Evolutionary conservation across 257 asterid species (phyloP).

Genomic region (Prunella vulgaris): DNA sequence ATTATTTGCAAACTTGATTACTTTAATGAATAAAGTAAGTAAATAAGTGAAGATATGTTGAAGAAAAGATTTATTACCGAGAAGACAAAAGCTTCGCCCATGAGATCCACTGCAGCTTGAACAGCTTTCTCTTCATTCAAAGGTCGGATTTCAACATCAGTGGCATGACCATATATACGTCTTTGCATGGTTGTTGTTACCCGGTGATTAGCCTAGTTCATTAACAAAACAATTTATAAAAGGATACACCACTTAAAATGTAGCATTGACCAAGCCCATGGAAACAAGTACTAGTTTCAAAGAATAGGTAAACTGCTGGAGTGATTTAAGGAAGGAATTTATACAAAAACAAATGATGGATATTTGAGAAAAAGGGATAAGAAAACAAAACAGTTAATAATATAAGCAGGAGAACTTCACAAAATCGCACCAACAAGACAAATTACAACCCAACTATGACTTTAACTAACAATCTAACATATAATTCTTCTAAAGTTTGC

Average conservation of each 20-base stretch:
- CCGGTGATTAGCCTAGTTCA: constrained; percentile 76
- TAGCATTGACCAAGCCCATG: not conserved
- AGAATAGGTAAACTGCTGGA: not conserved
- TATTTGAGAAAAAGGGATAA: not conserved
- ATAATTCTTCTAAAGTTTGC: not conserved
- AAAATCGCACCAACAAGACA: not conserved
- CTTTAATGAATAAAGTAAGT: not conserved
- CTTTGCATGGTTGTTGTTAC: constrained; percentile 91
- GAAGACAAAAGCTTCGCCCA: constrained; percentile 85
- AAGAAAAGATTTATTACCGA: constrained; percentile 45
- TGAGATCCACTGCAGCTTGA: constrained; percentile 87
- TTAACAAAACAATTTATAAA: not conserved
- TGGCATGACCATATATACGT: constrained; percentile 85
- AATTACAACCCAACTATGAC: too few relatives aligned
- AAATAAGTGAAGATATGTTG: constrained; percentile 6
- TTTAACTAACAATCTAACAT: too few relatives aligned
- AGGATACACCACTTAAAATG: constrained; percentile 13
- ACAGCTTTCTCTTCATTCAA: constrained; percentile 95
- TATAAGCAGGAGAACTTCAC: not conserved
- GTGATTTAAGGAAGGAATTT: not conserved
- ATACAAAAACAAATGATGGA: not conserved
- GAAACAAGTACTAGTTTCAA: constrained; percentile 1
- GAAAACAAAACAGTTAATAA: not conserved
- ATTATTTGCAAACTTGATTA: not conserved
- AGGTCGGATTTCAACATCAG: constrained; percentile 92